Conservation (phyloP, 768 basidiomycete genomes). For the Xerocomus potaroensis region DNA sequence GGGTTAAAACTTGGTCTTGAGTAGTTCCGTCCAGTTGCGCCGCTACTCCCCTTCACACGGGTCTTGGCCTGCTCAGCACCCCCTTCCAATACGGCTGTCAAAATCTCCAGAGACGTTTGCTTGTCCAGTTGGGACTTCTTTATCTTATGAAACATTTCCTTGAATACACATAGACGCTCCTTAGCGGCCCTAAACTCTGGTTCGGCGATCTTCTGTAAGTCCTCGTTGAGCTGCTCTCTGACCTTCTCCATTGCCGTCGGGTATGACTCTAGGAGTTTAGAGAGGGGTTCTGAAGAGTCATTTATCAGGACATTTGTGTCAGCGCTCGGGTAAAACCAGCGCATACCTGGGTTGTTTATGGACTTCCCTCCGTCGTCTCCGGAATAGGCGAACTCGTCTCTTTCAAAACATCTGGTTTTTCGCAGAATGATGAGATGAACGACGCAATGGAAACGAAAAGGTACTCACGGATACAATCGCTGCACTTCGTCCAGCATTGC, state of each 20-base stretch:
- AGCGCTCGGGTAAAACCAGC: too few relatives aligned
- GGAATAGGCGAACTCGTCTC: conserved; percentile 3
- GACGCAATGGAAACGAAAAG: not conserved
- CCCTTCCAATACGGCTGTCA: conserved; percentile 3
- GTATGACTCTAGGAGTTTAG: not conserved
- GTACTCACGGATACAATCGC: conserved; percentile 22
- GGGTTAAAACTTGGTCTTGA: rapidly evolving
- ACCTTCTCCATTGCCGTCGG: conserved; percentile 10
- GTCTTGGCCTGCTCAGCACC: not conserved
- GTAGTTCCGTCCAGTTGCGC: too few relatives aligned
- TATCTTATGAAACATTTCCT: not conserved
- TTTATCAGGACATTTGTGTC: not conserved
- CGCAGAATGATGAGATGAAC: not conserved
- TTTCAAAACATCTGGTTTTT: conserved; percentile 21
- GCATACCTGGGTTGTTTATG: conserved; percentile 5
- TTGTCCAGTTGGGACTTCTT: not conserved
- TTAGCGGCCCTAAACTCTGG: conserved; percentile 11
- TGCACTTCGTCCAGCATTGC: conserved; percentile 21
- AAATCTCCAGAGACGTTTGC: not conserved
- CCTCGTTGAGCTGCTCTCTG: not conserved
- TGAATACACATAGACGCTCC: conserved; percentile 9
- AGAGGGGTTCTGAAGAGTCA: conserved; percentile 6
- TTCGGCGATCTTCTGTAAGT: conserved; percentile 2
- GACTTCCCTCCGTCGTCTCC: not conserved
- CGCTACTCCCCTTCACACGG: not conserved